A percentile compares a stretch with the other conserved stretches of the same genome.
These are phyloP conservation scores for Suillus alpinus DNA, from an alignment of 768 basidiomycete species.

Conservation along the genomic window DNA sequence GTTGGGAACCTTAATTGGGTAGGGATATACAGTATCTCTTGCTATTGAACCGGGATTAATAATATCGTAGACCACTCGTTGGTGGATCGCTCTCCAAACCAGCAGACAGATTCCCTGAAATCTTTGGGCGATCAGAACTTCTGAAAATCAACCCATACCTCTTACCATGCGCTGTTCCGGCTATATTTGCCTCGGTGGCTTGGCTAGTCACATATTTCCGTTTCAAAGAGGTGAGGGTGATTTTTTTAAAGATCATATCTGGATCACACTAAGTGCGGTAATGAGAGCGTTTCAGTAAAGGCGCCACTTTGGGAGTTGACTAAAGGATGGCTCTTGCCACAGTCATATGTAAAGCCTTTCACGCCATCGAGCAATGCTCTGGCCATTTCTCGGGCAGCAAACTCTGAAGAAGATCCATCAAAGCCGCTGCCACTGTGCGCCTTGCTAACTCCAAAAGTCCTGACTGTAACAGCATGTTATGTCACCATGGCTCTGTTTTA, in stretches of 20 bases:
- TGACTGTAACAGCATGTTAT: slow-evolving; percentile 57
- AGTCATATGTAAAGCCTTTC: neutral
- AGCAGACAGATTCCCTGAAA: slow-evolving; percentile 53
- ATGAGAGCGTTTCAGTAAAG: slow-evolving; percentile 30
- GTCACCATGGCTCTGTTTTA: slow-evolving; percentile 57
- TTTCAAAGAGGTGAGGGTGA: slow-evolving; percentile 44
- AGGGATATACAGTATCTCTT: slow-evolving; percentile 5
- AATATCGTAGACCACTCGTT: slow-evolving; percentile 48
- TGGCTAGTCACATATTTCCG: slow-evolving; percentile 45
- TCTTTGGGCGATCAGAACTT: slow-evolving; percentile 52
- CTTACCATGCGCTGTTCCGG: slow-evolving; percentile 60
- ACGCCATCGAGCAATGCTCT: neutral
- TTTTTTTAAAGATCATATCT: neutral
- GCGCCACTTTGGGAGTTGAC: neutral
- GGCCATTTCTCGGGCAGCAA: neutral
- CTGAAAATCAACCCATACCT: slow-evolving; percentile 66
- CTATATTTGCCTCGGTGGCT: slow-evolving; percentile 48
- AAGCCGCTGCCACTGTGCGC: slow-evolving; percentile 41
- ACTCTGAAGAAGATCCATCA: slow-evolving; percentile 7
- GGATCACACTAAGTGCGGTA: slow-evolving; percentile 4
- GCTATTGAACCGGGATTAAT: neutral
- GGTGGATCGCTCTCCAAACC: slow-evolving; percentile 64
- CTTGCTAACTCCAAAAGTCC: slow-evolving; percentile 47
- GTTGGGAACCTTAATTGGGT: slow-evolving; percentile 38
- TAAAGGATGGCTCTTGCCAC: slow-evolving; percentile 8